These are phyloP conservation scores for Thalassiosira ordinaria DNA, from an alignment of 352 stramenopile genomes.

Conservation along the genomic window DNA sequence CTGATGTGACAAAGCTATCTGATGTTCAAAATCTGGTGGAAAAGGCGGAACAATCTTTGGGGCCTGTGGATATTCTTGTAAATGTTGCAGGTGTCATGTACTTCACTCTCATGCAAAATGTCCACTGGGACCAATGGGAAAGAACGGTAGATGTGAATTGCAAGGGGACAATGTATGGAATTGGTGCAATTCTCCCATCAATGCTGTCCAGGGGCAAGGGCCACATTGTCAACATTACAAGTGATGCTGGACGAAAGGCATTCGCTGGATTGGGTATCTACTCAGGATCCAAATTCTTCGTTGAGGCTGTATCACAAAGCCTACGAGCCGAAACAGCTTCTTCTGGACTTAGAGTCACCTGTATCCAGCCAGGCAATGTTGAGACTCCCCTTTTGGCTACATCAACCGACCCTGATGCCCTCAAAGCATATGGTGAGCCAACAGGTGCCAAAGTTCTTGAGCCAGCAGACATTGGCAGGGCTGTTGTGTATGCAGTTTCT, in stretches of 20 bases:
- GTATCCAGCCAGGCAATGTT: conserved; percentile 91
- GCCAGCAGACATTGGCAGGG: conserved; percentile 46
- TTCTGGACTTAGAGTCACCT: conserved; percentile 89
- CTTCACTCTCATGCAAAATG: conserved; percentile 91
- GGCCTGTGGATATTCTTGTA: conserved; percentile 89
- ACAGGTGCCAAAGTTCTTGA: conserved; percentile 63
- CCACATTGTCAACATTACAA: conserved; percentile 74
- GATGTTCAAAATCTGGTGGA: conserved; percentile 55
- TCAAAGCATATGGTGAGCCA: conserved; percentile 69
- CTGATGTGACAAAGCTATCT: conserved; percentile 58
- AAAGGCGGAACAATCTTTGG: conserved; percentile 69
- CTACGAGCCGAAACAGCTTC: conserved; percentile 89
- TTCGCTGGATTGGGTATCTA: conserved; percentile 90
- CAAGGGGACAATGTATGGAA: conserved; percentile 90
- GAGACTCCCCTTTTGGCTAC: conserved; percentile 90
- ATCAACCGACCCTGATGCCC: conserved; percentile 89
- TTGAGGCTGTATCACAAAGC: conserved; percentile 90
- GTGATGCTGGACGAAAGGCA: conserved; percentile 68
- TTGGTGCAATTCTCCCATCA: conserved; percentile 68
- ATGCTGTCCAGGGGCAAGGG: conserved; percentile 62
- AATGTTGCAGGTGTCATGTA: conserved; percentile 94
- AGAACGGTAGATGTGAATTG: conserved; percentile 93
- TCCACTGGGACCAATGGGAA: conserved; percentile 92
- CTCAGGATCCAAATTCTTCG: conserved; percentile 91
- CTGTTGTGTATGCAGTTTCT: conserved; percentile 43